Evolutionary conservation across 139 green algal species (phyloP), one percentile per base, ranked within the genome.

Genomic region (Diplosphaera chodatii): DNA sequence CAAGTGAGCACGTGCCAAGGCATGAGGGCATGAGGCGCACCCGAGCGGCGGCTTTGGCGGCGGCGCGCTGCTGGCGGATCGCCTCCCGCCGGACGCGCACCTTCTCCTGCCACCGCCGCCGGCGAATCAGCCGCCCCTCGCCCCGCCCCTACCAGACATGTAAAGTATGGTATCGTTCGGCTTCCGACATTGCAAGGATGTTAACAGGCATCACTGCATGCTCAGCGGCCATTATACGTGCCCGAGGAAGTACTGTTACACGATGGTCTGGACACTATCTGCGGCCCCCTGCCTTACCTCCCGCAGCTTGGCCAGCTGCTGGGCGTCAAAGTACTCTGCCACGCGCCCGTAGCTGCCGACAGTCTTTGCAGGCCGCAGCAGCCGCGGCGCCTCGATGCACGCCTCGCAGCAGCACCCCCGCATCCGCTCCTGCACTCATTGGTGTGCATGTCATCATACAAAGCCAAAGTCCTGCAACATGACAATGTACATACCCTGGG

Each of bases 331-430:
- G 55, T 85, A 72, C 27, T 63, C 66, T 1, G 59, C 55, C 80
- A 80, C 82, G 40, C 41, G 71, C 63, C 77, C 84, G 69, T 90
- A 92, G 65, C 83, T 71, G 15, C 85, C 83, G 2, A 34, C 56
- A 1, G 73, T 63, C 75, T 95, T 95, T 32, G 88, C 73, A 2
- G 87, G 86, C n/a, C 89, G 84, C 68, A 96, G 76, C 70, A 95
- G 74, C 64, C 90, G 82, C 5, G 89, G 89, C 3, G 90, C 89
- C 1, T 79, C 34, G 65, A 82, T 83, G 80, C 92, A 97, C 1
- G 55, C 77, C 34, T 86, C 75, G 79, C 90, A 94, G 82, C 92
- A 97, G 80, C 91, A 97, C 62, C 88, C 87, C 13, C 59, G 62
- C 71, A 68, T 20, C 30, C 55, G 15, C 10, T 69, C 32, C 27